Percentiles rank a stretch among this genome's conserved stretches.
Conservation (phyloP, 306 rosid species). For the Canavalia ensiformis region DNA sequence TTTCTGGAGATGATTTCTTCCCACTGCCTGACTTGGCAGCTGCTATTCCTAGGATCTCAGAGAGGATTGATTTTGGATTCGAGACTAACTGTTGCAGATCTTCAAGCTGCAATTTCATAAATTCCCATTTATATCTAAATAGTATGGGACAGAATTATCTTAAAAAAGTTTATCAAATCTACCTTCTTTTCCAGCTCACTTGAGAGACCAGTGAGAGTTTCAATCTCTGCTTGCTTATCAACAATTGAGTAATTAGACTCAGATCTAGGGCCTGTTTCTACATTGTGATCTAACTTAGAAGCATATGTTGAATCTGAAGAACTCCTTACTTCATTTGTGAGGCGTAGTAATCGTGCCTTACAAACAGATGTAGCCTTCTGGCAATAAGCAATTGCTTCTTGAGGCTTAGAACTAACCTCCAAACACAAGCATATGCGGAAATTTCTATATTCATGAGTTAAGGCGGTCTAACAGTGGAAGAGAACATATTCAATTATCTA, state of each 20-base stretch:
- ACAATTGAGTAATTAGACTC: slow-evolving; percentile 53
- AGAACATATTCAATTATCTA: slow-evolving; percentile 5
- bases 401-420: slow-evolving; percentile 79
- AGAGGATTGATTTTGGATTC: slow-evolving; percentile 78
- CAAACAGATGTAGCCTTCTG: slow-evolving; percentile 86
- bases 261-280: slow-evolving; percentile 42
- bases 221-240: slow-evolving; percentile 84
- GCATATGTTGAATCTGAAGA: slow-evolving; percentile 58
- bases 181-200: slow-evolving; percentile 96
- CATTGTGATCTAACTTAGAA: slow-evolving; percentile 57
- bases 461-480: slow-evolving; percentile 49
- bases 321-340: slow-evolving; percentile 67
- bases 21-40: slow-evolving; percentile 65
- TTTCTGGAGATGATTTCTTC: slow-evolving; percentile 59
- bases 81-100: slow-evolving; percentile 84
- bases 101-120: slow-evolving; percentile 79
- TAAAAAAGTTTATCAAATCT: neutral
- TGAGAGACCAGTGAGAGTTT: slow-evolving; percentile 76
- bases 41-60: slow-evolving; percentile 77
- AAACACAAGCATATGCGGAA: slow-evolving; percentile 92
- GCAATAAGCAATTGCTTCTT: slow-evolving; percentile 82
- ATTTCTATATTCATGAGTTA: slow-evolving; percentile 70
- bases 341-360: slow-evolving; percentile 74
- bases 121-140: slow-evolving; percentile 29
- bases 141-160: neutral